Percentiles rank a stretch among this genome's conserved stretches.
phyloP scores from a whole-genome alignment of 257 asterid genomes.

The Marsdenia floribunda region DNA sequence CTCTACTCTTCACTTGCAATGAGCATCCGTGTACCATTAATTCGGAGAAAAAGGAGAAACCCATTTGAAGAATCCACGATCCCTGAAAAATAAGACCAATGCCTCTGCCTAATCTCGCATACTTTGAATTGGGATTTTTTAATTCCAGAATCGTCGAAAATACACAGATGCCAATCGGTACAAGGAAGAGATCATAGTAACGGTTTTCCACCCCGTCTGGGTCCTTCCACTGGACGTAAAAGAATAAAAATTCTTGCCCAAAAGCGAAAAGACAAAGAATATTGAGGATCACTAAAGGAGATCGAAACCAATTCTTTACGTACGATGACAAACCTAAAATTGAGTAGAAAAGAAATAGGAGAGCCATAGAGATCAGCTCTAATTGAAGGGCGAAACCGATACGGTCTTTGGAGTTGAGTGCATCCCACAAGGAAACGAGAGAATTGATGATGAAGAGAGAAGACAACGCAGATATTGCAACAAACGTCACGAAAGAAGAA shows the following conservation, averaged over 20 bases:
- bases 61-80: slow-evolving; percentile 91
- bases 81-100: slow-evolving; percentile 77
- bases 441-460: slow-evolving; percentile 52
- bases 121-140: slow-evolving; percentile 42
- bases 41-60: slow-evolving; percentile 75
- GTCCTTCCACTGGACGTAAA: slow-evolving; percentile 67
- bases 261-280: slow-evolving; percentile 64
- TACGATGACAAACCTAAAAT: slow-evolving; percentile 47
- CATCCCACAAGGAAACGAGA: slow-evolving; percentile 60
- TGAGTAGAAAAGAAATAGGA: slow-evolving; percentile 59
- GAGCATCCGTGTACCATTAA: slow-evolving; percentile 56
- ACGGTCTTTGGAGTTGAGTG: slow-evolving; percentile 47
- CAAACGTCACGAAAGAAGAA: slow-evolving; percentile 50
- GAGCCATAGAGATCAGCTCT: slow-evolving; percentile 54
- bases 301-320: slow-evolving; percentile 27
- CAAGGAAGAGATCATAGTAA: slow-evolving; percentile 67
- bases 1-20: slow-evolving; percentile 74
- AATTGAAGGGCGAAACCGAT: slow-evolving; percentile 66
- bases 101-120: slow-evolving; percentile 64
- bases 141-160: slow-evolving; percentile 70
- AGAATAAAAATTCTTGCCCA: slow-evolving; percentile 70
- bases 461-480: slow-evolving; percentile 49
- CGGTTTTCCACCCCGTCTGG: slow-evolving; percentile 83
- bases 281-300: slow-evolving; percentile 46
- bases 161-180: slow-evolving; percentile 64